Evolutionary conservation across 805 yeast genomes (phyloP), one percentile per base, ranked within the genome.

Genomic region (Suhomyces prunicola): DNA sequence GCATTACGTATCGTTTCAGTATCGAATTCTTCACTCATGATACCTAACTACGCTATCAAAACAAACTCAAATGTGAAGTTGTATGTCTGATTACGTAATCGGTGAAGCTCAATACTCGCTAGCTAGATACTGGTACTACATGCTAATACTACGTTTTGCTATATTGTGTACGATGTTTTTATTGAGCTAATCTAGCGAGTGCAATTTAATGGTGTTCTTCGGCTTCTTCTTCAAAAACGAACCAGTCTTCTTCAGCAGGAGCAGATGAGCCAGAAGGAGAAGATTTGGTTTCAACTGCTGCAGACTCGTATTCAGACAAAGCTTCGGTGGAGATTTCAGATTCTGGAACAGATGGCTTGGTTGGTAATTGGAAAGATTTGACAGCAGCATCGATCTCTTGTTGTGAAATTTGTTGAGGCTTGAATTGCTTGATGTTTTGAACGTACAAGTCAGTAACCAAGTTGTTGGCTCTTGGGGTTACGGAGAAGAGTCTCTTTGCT

Each of bases 361-460:
- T 71, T 65, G 98, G 98, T 58, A 84, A 76, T 56, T 79, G 73
- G 94, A 97, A 94, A 63, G 88, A 83, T 75, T 87, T 85, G 62
- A 91, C 93, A 60, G 86, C 81, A 59, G 84, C 81, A 65, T 85
- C 90, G 57, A 93, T 86, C 61, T 88, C 96, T 60, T 82, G 78
- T 54, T 88, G 83, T 54, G 87, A 74, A 51, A 86, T 69, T 56
- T 90, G 84, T 54, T 86, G 82, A 69, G 97, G 92, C 80, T 91
- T 90, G 85, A 89, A 92, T 57, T 84, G 83, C 78, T 86, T 89
- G 74, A 94, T 79, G 74, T 92, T 96, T 71, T 82, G 84, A 68
- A 93, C 76, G 79, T 92, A 92, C 63, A 92, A 82, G 61, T 92
- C 97, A 71, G 89, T 82, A 68, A 92, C 73, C 69, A 88, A 78